phyloP scores from a whole-genome alignment of 176 grass and related monocot genomes.

The Bonia amplexicaulis region DNA sequence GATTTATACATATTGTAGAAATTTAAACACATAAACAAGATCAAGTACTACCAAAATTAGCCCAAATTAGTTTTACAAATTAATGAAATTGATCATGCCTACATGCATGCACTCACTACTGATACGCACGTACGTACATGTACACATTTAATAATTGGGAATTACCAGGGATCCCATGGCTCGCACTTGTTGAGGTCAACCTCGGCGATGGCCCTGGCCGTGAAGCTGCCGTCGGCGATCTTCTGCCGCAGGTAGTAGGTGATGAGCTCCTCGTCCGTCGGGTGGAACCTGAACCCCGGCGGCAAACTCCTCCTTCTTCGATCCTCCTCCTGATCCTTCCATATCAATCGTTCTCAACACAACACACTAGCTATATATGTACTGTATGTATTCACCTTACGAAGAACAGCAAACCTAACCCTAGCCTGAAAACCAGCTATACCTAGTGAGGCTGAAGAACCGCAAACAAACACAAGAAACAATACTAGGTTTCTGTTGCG shows the following conservation, averaged over 20 bases:
- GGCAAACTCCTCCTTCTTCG: conserved; percentile 71
- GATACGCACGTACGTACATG: no score
- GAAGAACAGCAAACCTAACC: conserved; percentile 4
- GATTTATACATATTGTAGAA: no score
- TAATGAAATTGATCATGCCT: no score
- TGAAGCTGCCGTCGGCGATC: conserved; percentile 66
- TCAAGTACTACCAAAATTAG: no score
- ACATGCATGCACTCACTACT: no score
- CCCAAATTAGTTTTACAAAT: no score
- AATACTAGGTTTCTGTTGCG: background rate
- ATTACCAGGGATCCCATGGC: conserved; percentile 95
- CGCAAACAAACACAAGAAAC: background rate
- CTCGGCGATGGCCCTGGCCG: conserved; percentile 80
- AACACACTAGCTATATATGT: no score
- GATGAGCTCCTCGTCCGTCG: conserved; percentile 95
- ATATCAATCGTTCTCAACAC: conserved; percentile 20
- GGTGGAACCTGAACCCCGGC: conserved; percentile 94
- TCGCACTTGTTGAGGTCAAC: conserved; percentile 98
- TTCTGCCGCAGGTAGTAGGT: conserved; percentile 86
- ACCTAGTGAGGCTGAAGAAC: background rate
- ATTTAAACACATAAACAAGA: no score
- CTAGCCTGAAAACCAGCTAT: background rate
- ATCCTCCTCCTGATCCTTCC: conserved; percentile 31
- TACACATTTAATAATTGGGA: no score
- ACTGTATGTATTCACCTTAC: background rate